Evolutionary conservation across 805 yeast genomes (phyloP).

Genomic region (Candida dendrica): DNA sequence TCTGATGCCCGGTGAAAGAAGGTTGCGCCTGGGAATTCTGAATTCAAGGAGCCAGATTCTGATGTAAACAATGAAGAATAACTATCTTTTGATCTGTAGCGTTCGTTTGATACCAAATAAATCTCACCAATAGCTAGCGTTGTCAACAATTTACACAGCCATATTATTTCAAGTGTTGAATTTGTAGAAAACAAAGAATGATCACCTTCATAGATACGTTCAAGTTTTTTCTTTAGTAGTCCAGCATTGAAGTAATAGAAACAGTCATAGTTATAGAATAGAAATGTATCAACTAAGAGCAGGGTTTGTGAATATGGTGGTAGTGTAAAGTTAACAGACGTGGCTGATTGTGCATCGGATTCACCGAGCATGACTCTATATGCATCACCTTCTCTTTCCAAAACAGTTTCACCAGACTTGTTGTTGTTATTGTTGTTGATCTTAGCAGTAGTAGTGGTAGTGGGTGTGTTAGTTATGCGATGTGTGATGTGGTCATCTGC

Average conservation of each 20-base stretch:
- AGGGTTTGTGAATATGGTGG: constrained; percentile 75
- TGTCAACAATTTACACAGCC: constrained; percentile 69
- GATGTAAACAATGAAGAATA: no score
- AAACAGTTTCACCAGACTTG: constrained; percentile 39
- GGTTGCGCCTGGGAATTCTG: constrained; percentile 68
- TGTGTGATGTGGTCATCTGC: no score
- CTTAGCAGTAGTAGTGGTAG: no score
- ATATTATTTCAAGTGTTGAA: constrained; percentile 63
- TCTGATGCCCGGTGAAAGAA: constrained; percentile 75
- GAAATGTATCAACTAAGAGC: constrained; percentile 66
- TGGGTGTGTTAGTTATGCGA: no score
- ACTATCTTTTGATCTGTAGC: constrained; percentile 24
- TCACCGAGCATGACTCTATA: constrained; percentile 62
- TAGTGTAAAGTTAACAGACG: constrained; percentile 60
- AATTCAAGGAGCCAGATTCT: no score
- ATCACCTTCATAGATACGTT: constrained; percentile 40
- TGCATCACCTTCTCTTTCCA: constrained; percentile 73
- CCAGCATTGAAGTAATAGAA: constrained; percentile 83
- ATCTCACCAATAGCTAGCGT: constrained; percentile 81
- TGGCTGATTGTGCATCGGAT: constrained; percentile 59
- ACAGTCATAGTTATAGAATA: constrained; percentile 77
- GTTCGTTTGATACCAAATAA: constrained; percentile 71
- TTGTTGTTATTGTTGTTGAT: neutral
- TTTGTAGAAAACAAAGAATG: constrained; percentile 20
- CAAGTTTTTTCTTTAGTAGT: constrained; percentile 56